Evolutionary conservation across 495 filamentous ascomycete genomes (phyloP), one percentile per base, ranked within the genome.

Genomic region (Neurospora sp.): DNA sequence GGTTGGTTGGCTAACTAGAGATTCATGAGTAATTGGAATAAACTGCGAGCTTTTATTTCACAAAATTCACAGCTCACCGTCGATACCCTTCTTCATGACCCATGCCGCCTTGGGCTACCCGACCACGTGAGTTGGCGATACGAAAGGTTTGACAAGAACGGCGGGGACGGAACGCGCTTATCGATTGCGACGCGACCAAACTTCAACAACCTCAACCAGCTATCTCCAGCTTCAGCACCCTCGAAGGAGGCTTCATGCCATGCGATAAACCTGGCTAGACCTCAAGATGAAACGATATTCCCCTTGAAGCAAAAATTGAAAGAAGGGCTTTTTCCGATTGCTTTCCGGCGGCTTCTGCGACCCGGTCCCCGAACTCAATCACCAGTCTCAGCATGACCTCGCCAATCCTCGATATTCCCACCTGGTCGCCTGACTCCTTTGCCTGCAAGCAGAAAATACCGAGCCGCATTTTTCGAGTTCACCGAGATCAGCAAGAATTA

Each of bases 401-500:
- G 13, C 28, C 28, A 4, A 28, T 15, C 28, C 5, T 10, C 7
- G 13, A 34, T 31, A 19, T 66, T 34, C 13, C 54, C 28, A 39
- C 62, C 21, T 76, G 76, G 74, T 74, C 72, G 28, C 76, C 76
- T 11, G 17, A 2, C 7, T 13, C 6, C 1, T 4, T 37, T n/a
- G 1, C 7, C 11, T 37, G 54, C 5, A 39, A 28, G 9, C 28
- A 37, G 21, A 73, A 15, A 39, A 77, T 81, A 2, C 71, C 38
- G 11, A 74, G 42, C 17, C 74, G 70, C 2, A 75, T 54, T 21
- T 17, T 81, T 48, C 74, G 39, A n/a, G 88, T 94, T 66, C 87
- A 88, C 7, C 85, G 81, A 40, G 86, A 89, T 19, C 93, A 97
- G 77, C 80, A 82, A 69, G 76, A 82, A 24, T 78, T 94, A 21